These are phyloP conservation scores for Trypanosomatidae sp. DNA, from an alignment of 208 protist species.

Conservation along the genomic window DNA sequence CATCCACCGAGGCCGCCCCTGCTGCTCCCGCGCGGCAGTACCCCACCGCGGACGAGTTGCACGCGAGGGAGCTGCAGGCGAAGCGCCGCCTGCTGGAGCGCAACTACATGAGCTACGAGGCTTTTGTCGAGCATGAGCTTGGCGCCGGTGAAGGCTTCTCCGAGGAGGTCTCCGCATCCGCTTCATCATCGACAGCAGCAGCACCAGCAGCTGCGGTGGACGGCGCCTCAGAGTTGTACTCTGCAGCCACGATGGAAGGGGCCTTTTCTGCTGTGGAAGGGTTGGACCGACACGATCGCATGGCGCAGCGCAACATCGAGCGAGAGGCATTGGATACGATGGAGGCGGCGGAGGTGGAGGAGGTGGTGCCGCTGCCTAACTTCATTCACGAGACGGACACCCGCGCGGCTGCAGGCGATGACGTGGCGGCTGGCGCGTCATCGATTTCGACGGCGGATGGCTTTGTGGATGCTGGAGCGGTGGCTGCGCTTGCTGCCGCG, in stretches of 20 bases:
- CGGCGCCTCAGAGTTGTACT: conserved; percentile 29
- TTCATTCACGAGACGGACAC: conserved; percentile 41
- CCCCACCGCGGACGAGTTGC: conserved; percentile 44
- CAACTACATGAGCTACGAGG: conserved; percentile 77
- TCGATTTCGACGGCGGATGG: no score
- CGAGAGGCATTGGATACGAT: conserved; percentile 22
- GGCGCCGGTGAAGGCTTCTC: conserved; percentile 33
- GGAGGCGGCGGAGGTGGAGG: conserved; percentile 38
- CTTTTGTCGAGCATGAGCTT: conserved; percentile 57
- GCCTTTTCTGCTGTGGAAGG: conserved; percentile 34
- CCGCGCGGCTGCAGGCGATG: no score
- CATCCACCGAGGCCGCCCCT: neutral
- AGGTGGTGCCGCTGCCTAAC: conserved; percentile 53
- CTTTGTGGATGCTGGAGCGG: no score
- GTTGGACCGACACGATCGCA: conserved; percentile 34
- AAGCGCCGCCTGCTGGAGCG: conserved; percentile 43
- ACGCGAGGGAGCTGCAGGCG: conserved; percentile 41
- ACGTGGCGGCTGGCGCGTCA: no score
- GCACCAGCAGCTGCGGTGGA: no score
- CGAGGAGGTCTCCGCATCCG: neutral
- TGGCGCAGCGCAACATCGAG: conserved; percentile 44
- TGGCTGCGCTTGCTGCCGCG: no score
- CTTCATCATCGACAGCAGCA: neutral
- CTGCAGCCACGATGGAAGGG: conserved; percentile 32
- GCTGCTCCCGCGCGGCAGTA: neutral